Conservation (phyloP, 2,329 filamentous ascomycete genomes). For the Hypomyces perniciosus region DNA sequence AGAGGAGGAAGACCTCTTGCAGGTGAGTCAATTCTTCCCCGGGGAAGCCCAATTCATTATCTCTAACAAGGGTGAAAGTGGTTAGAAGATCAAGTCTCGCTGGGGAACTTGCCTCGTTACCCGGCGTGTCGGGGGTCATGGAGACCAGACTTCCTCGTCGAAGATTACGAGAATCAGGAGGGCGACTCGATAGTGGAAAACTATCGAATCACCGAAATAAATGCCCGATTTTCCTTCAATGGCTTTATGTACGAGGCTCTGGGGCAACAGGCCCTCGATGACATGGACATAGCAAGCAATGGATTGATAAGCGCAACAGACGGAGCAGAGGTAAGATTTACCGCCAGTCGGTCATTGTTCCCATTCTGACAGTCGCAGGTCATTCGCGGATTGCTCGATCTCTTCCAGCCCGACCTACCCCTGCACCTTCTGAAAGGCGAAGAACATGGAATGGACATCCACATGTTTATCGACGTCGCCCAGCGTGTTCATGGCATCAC, state of each 20-base stretch:
- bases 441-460: constrained; percentile 33
- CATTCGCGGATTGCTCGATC: constrained; percentile 23
- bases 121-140: constrained; percentile 26
- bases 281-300: constrained; percentile 8
- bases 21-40: constrained; percentile 14
- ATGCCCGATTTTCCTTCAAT: constrained; percentile 36
- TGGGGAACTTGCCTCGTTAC: constrained; percentile 20
- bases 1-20: constrained; percentile 25
- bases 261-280: constrained; percentile 25
- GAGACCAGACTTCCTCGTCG: constrained; percentile 36
- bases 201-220: constrained; percentile 35
- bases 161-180: constrained; percentile 16
- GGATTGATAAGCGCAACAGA: constrained; percentile 21
- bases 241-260: constrained; percentile 27
- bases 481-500: constrained; percentile 22
- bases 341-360: background rate
- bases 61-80: constrained; percentile 18
- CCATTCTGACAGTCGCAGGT: constrained; percentile 20
- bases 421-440: constrained; percentile 33
- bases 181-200: constrained; percentile 15
- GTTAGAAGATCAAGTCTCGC: constrained; percentile 22
- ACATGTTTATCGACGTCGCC: constrained; percentile 30
- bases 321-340: constrained; percentile 17
- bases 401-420: constrained; percentile 25
- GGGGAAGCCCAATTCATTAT: background rate